phyloP scores from a whole-genome alignment of 176 grass and related monocot species.

The Avena eriantha region DNA sequence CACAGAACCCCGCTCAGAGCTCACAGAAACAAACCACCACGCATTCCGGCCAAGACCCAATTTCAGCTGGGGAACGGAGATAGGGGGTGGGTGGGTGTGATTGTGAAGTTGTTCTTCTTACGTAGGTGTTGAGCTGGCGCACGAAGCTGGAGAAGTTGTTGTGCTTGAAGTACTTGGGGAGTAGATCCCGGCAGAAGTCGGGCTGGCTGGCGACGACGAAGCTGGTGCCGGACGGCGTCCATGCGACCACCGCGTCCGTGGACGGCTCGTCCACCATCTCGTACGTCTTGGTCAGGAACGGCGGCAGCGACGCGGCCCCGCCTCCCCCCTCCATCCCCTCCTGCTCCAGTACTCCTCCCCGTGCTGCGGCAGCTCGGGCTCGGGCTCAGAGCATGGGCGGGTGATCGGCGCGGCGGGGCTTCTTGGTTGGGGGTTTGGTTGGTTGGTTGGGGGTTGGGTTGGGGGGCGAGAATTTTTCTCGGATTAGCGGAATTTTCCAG shows the following conservation, averaged over 20 bases:
- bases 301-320: conserved; percentile 67
- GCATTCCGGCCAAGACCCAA: conserved; percentile 13
- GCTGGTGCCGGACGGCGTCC: conserved; percentile 70
- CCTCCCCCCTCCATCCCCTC: conserved; percentile 48
- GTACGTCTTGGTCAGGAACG: conserved; percentile 97
- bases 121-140: conserved; percentile 96
- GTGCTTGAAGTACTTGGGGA: conserved; percentile 99
- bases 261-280: conserved; percentile 96
- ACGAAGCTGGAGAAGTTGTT: conserved; percentile 99
- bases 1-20: neutral
- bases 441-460: neutral
- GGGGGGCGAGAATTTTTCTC: conserved; percentile 35
- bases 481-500: conserved; percentile 68
- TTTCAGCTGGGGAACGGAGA: neutral
- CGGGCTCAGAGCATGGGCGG: conserved; percentile 26
- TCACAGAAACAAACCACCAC: neutral
- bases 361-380: neutral
- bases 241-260: conserved; percentile 76
- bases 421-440: too few species aligned
- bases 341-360: neutral
- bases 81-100: neutral
- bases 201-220: conserved; percentile 82
- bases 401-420: conserved; percentile 36
- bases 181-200: conserved; percentile 84
- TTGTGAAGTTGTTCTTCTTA: conserved; percentile 44